phyloP scores from a whole-genome alignment of 805 yeast species.

The Saturnispora halmiae region DNA sequence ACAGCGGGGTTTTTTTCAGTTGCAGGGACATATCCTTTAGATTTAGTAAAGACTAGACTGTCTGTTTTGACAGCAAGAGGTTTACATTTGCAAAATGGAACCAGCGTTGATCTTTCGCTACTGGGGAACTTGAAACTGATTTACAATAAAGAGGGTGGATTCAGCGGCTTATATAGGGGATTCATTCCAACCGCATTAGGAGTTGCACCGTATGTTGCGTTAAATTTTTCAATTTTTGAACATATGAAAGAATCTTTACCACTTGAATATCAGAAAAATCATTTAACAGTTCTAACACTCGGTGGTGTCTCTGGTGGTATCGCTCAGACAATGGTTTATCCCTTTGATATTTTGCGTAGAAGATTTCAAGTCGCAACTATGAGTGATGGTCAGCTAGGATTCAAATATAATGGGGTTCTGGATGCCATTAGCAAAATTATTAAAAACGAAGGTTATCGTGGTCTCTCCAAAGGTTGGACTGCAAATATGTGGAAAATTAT shows the following conservation, averaged over 20 bases:
- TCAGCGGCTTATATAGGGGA: constrained; percentile 72
- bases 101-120: constrained; percentile 60
- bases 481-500: constrained; percentile 84
- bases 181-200: constrained; percentile 86
- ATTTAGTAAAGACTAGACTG: constrained; percentile 80
- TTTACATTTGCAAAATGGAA: neutral
- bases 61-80: constrained; percentile 75
- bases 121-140: constrained; percentile 46
- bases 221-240: constrained; percentile 87
- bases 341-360: constrained; percentile 80
- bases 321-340: constrained; percentile 86
- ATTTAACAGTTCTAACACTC: constrained; percentile 29
- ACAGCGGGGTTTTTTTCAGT: constrained; percentile 77
- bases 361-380: constrained; percentile 86
- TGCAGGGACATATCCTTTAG: constrained; percentile 82
- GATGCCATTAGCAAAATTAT: constrained; percentile 69
- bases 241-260: constrained; percentile 46
- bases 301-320: constrained; percentile 87
- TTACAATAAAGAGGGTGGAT: constrained; percentile 73
- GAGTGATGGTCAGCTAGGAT: constrained; percentile 71
- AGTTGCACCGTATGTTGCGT: constrained; percentile 92
- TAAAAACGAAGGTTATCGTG: constrained; percentile 60
- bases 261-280: constrained; percentile 24
- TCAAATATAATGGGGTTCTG: constrained; percentile 64
- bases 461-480: constrained; percentile 63